Evolutionary conservation across 495 filamentous ascomycete genomes (phyloP), one percentile per base, ranked within the genome.

Genomic region (Saxispiralis lemnorum): DNA sequence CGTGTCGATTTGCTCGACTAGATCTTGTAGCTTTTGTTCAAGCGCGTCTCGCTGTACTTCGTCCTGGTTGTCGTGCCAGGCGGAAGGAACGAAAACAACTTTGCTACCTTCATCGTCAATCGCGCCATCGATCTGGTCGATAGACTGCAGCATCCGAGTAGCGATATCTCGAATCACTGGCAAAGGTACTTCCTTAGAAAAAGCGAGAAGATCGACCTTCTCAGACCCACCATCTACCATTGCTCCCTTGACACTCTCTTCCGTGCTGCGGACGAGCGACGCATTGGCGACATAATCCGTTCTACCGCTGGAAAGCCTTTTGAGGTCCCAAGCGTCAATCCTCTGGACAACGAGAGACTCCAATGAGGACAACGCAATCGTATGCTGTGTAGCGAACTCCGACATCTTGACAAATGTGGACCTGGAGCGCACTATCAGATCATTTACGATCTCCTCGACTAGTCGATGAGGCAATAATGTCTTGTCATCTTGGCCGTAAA

Each of bases 401-500:
- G 15, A 13, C 17, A 38, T 20, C 10, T 41, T 31, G 15, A 51
- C 10, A 16, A 44, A 20, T 6, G 16, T 12, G 11, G 15, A 7
- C 30, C 39, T 9, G 9, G 31, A 18, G 6, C 39, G 32, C 15
- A 28, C 18, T 0, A 32, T 6, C 2, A 47, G 2, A 7, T 47
- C 43, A 7, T 44, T 13, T 2, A 14, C 6, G 6, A 47, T 38
- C 11, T 13, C 19, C 1, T 38, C 16, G 5, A 40, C 14, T 31
- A 36, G 36, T 19, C 21, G 30, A 2, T 31, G 0, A 5, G 46
- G 20, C 6, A 53, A 1, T 12, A 53, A 17, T 2, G 41, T 21
- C 13, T 41, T 15, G 13, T 30, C 30, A 18, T 45, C 41, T 15
- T 30, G 15, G 14, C 42, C 35, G 24, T 41, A 45, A 24, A 45